Conservation (phyloP, 768 basidiomycete species). For the Clathrus columnatus region DNA sequence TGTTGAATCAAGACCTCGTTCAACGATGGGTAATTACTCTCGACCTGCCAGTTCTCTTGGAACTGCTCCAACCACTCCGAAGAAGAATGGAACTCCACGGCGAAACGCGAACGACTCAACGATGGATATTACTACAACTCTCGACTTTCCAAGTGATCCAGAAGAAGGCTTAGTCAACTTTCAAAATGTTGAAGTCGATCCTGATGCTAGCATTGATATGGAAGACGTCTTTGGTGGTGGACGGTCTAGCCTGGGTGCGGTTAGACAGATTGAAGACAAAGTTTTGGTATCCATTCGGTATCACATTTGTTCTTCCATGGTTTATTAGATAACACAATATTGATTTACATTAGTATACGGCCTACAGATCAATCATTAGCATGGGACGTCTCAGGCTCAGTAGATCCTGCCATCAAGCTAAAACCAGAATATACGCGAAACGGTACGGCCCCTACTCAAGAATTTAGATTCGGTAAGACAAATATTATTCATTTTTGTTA, state of each 20-base stretch:
- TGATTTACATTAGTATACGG: slow-evolving; percentile 42
- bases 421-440: slow-evolving; percentile 46
- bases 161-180: slow-evolving; percentile 74
- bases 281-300: slow-evolving; percentile 81
- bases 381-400: slow-evolving; percentile 33
- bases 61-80: slow-evolving; percentile 6
- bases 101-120: neutral
- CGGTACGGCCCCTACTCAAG: slow-evolving; percentile 24
- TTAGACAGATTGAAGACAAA: slow-evolving; percentile 52
- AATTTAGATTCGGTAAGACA: slow-evolving; percentile 14
- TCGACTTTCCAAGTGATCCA: slow-evolving; percentile 61
- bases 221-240: slow-evolving; percentile 56
- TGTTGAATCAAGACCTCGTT: slow-evolving; percentile 7
- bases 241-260: slow-evolving; percentile 36
- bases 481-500: neutral
- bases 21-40: neutral
- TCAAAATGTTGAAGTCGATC: slow-evolving; percentile 39
- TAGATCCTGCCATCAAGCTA: slow-evolving; percentile 49
- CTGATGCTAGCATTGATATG: slow-evolving; percentile 31
- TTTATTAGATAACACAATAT: neutral
- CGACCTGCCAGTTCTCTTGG: slow-evolving; percentile 4
- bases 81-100: slow-evolving; percentile 7
- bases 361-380: slow-evolving; percentile 45
- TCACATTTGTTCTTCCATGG: slow-evolving; percentile 9
- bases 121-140: slow-evolving; percentile 34